These are phyloP conservation scores for Lagenidium sp. DNA, from an alignment of 352 stramenopile genomes.

Conservation along the genomic window DNA sequence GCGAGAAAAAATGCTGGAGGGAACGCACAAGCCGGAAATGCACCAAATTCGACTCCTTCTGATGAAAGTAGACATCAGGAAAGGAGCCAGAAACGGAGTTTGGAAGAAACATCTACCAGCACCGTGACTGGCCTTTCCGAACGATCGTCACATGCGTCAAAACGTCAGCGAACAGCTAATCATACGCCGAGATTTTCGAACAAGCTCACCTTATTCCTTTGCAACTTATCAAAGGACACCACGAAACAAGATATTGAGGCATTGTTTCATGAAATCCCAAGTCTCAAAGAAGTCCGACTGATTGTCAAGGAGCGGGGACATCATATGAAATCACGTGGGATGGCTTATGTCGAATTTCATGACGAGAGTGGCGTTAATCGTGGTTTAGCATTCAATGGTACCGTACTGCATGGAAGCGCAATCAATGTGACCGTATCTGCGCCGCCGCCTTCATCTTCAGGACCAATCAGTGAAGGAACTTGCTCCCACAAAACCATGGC, in stretches of 20 bases:
- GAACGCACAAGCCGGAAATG: no score
- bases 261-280: slow-evolving; percentile 39
- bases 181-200: slow-evolving; percentile 27
- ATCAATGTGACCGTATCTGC: slow-evolving; percentile 47
- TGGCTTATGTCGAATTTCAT: slow-evolving; percentile 65
- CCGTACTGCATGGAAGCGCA: slow-evolving; percentile 21
- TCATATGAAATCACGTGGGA: slow-evolving; percentile 55
- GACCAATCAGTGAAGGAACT: not conserved
- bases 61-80: no score
- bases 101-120: no score
- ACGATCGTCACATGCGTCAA: no score
- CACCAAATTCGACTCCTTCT: no score
- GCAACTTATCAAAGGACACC: slow-evolving; percentile 51
- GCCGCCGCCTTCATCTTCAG: slow-evolving; percentile 16
- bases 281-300: slow-evolving; percentile 46
- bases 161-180: no score
- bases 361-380: slow-evolving; percentile 28
- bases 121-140: no score
- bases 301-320: slow-evolving; percentile 51
- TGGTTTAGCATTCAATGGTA: slow-evolving; percentile 23
- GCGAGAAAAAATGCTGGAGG: no score
- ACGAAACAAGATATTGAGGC: slow-evolving; percentile 35
- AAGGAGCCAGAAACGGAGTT: no score
- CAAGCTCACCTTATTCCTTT: slow-evolving; percentile 59
- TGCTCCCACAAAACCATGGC: no score